These are phyloP conservation scores for Amanita exitialis DNA, from an alignment of 768 basidiomycete species.

Conservation along the genomic window DNA sequence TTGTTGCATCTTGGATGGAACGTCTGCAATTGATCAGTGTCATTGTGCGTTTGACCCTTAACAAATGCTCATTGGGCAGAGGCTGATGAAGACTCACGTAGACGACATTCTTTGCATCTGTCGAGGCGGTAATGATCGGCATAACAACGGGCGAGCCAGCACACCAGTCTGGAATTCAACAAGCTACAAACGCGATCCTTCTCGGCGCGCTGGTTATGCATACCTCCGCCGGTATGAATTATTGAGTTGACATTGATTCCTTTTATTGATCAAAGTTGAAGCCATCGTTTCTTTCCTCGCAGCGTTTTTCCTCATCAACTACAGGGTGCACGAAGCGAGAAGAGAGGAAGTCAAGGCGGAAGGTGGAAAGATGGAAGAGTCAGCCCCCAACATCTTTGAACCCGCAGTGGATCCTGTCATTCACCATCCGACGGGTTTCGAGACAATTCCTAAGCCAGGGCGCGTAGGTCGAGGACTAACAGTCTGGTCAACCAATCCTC, in stretches of 20 bases:
- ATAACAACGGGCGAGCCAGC: constrained; percentile 25
- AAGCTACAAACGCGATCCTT: constrained; percentile 34
- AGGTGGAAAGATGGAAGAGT: not conserved
- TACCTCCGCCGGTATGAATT: constrained; percentile 33
- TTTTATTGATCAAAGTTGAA: not conserved
- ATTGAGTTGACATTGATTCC: not conserved
- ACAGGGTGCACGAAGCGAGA: constrained; percentile 44
- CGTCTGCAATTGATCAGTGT: constrained; percentile 50
- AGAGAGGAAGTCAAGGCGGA: constrained; percentile 25
- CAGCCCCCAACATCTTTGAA: not conserved
- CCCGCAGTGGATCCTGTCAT: not conserved
- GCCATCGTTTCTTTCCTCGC: constrained; percentile 37
- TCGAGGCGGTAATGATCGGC: constrained; percentile 42
- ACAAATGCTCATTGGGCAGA: not conserved
- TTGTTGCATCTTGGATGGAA: constrained; percentile 56
- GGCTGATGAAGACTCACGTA: constrained; percentile 13
- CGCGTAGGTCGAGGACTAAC: constrained; percentile 10
- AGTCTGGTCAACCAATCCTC: constrained; percentile 36
- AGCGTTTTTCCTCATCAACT: constrained; percentile 45
- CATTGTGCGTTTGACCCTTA: constrained; percentile 17
- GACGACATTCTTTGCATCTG: constrained; percentile 57
- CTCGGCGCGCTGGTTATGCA: constrained; percentile 47
- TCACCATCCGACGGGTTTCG: not conserved
- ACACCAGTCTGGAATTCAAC: constrained; percentile 13
- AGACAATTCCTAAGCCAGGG: constrained; percentile 12